These are phyloP conservation scores for Prunus davidiana DNA, from an alignment of 306 rosid species.

Conservation along the genomic window DNA sequence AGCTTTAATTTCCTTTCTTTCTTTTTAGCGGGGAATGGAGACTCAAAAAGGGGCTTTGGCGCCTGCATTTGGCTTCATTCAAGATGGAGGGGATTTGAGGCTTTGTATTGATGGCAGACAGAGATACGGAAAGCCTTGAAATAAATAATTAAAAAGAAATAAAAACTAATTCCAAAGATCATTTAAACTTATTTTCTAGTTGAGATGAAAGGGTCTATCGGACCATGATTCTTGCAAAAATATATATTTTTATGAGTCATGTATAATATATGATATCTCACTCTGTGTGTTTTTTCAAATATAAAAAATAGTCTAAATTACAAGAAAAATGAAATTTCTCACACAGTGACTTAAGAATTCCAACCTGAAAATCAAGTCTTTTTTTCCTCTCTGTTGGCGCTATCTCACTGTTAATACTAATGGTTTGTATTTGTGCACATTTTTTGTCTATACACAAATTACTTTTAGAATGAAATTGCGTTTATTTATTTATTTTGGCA, in stretches of 20 bases:
- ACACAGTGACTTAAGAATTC: too few relatives aligned
- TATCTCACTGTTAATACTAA: too few relatives aligned
- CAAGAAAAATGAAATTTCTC: too few relatives aligned
- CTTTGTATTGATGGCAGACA: slow-evolving; percentile 60
- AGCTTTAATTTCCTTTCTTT: slow-evolving; percentile 29
- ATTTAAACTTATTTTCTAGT: neutral
- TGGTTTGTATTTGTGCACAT: too few relatives aligned
- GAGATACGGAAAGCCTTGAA: slow-evolving; percentile 42
- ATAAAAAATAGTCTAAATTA: too few relatives aligned
- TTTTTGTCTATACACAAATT: too few relatives aligned
- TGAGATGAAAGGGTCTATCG: neutral
- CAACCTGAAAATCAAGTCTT: too few relatives aligned
- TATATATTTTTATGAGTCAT: too few relatives aligned
- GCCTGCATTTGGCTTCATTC: slow-evolving; percentile 28
- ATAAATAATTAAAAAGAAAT: slow-evolving; percentile 1
- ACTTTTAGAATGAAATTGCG: neutral
- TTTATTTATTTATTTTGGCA: slow-evolving; percentile 4
- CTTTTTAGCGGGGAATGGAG: slow-evolving; percentile 42
- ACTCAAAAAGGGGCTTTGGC: slow-evolving; percentile 26
- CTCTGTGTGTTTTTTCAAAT: too few relatives aligned
- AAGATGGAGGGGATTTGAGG: slow-evolving; percentile 15
- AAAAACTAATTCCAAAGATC: neutral
- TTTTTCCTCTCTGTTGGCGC: too few relatives aligned
- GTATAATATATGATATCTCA: too few relatives aligned
- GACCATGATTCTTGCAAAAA: neutral